Conservation (phyloP, 768 basidiomycete species). For the Fistulinella prunicolor region DNA sequence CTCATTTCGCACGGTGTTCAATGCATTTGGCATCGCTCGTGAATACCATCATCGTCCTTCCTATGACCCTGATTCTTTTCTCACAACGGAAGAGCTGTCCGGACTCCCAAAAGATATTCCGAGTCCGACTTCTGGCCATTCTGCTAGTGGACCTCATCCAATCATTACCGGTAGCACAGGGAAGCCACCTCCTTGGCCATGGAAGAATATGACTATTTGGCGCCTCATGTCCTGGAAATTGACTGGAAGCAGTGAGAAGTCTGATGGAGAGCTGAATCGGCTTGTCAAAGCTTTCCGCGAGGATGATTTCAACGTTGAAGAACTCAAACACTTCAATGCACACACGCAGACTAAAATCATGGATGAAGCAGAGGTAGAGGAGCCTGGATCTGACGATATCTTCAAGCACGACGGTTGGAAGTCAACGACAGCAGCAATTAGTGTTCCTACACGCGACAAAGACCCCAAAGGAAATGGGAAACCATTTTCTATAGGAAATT, state of each 20-base stretch:
- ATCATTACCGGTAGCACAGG: no score
- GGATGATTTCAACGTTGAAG: not conserved
- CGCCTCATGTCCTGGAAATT: slow-evolving; percentile 10
- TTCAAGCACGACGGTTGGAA: not conserved
- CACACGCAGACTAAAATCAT: no score
- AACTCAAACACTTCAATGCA: no score
- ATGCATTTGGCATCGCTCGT: not conserved
- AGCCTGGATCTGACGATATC: no score
- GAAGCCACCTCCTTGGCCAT: no score
- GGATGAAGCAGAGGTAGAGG: no score
- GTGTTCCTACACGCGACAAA: not conserved
- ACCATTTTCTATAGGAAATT: not conserved
- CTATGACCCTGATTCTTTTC: not conserved
- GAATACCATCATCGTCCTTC: not conserved
- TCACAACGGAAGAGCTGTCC: not conserved
- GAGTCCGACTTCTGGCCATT: no score
- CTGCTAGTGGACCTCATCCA: no score
- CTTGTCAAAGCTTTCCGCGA: not conserved
- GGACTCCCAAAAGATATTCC: no score
- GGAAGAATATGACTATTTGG: slow-evolving; percentile 15
- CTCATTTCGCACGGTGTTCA: not conserved
- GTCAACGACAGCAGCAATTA: not conserved
- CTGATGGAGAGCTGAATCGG: not conserved
- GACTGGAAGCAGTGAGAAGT: slow-evolving; percentile 6
- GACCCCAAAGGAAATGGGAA: not conserved